These are phyloP conservation scores for Citrus medica DNA, from an alignment of 345 rosid genomes.

Conservation along the genomic window DNA sequence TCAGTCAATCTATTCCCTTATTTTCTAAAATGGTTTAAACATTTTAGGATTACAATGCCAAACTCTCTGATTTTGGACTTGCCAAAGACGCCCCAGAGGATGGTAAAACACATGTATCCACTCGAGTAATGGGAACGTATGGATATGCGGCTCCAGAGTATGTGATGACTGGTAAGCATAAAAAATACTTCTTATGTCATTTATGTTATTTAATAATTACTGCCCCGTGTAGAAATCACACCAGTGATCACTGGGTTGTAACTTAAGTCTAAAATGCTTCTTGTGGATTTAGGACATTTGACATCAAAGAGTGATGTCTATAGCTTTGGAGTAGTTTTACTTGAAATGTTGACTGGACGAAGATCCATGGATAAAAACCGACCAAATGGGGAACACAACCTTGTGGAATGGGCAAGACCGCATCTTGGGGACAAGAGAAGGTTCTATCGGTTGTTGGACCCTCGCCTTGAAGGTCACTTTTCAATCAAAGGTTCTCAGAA, in stretches of 20 bases:
- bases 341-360: slow-evolving; percentile 82
- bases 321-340: slow-evolving; percentile 85
- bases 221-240: neutral
- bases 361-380: slow-evolving; percentile 89
- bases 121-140: slow-evolving; percentile 84
- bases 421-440: slow-evolving; percentile 78
- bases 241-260: neutral
- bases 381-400: slow-evolving; percentile 90
- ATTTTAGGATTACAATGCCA: slow-evolving; percentile 75
- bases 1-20: neutral
- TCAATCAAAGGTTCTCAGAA: slow-evolving; percentile 88
- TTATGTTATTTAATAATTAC: neutral
- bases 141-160: slow-evolving; percentile 92
- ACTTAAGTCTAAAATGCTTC: slow-evolving; percentile 8
- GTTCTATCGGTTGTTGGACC: slow-evolving; percentile 70
- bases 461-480: slow-evolving; percentile 93
- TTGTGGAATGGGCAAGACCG: slow-evolving; percentile 93
- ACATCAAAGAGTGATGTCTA: slow-evolving; percentile 84
- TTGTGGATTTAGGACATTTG: slow-evolving; percentile 51
- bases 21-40: slow-evolving; percentile 7
- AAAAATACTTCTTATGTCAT: neutral
- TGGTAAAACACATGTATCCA: slow-evolving; percentile 78
- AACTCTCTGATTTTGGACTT: slow-evolving; percentile 84
- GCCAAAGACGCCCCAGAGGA: slow-evolving; percentile 89
- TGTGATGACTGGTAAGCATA: slow-evolving; percentile 75